Conservation (phyloP, 2,329 filamentous ascomycete genomes). For the Ascochyta clinopodiicola region DNA sequence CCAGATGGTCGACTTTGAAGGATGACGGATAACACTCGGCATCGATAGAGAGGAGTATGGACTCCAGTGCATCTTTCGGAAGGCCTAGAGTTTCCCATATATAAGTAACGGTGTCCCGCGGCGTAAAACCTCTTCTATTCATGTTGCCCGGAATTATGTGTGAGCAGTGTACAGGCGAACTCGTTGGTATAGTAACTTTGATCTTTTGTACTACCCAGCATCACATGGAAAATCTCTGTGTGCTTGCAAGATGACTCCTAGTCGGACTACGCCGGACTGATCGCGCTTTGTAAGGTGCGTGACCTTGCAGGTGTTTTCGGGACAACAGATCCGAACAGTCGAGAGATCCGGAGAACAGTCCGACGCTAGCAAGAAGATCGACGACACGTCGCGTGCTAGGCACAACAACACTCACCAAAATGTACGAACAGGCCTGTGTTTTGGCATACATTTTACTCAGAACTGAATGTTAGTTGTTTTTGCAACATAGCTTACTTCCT, state of each 20-base stretch:
- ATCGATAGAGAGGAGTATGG: slow-evolving; percentile 29
- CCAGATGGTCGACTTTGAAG: slow-evolving; percentile 61
- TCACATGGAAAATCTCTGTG: no score
- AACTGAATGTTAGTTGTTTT: no score
- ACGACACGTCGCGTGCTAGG: not conserved
- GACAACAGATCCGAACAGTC: not conserved
- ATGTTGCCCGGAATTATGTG: slow-evolving; percentile 2
- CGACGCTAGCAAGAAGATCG: not conserved
- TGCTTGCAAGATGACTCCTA: not conserved
- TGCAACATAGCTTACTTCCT: not conserved
- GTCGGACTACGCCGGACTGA: not conserved
- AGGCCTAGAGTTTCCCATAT: slow-evolving; percentile 41
- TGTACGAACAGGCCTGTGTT: not conserved
- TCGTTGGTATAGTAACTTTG: not conserved
- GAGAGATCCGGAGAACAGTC: not conserved
- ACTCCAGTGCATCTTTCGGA: slow-evolving; percentile 29
- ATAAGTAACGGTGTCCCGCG: slow-evolving; percentile 35
- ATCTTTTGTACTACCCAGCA: not conserved
- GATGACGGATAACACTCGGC: slow-evolving; percentile 55
- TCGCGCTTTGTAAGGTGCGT: not conserved
- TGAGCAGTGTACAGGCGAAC: not conserved
- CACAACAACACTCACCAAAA: not conserved
- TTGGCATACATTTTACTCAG: no score
- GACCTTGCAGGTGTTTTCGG: not conserved
- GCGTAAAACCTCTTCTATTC: slow-evolving; percentile 32